These are phyloP conservation scores for Boletus tylopilopsis DNA, from an alignment of 768 basidiomycete species.

Conservation along the genomic window DNA sequence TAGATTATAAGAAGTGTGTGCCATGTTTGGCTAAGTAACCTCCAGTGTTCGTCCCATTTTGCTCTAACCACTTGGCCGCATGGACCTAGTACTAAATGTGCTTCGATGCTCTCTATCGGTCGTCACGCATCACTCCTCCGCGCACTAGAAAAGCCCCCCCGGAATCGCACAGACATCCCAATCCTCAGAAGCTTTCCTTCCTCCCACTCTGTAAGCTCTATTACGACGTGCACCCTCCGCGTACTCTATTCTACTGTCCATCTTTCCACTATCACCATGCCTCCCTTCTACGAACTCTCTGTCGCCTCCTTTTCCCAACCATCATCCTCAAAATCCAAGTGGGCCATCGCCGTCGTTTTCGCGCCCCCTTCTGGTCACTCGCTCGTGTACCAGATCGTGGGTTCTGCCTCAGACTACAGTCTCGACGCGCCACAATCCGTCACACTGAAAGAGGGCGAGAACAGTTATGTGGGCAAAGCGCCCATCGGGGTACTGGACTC, in stretches of 20 bases:
- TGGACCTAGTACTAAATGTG: constrained; percentile 14
- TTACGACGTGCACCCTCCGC: background rate
- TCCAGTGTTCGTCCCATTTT: constrained; percentile 18
- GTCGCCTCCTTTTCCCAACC: constrained; percentile 26
- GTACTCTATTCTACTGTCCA: background rate
- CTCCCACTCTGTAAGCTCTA: background rate
- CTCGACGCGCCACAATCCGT: constrained; percentile 33
- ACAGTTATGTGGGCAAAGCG: constrained; percentile 21
- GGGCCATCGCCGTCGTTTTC: constrained; percentile 28
- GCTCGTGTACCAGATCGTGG: constrained; percentile 30
- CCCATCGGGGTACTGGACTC: constrained; percentile 27
- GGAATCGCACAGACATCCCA: background rate
- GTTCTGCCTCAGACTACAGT: constrained; percentile 25
- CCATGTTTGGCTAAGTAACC: constrained; percentile 20
- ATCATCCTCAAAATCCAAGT: constrained; percentile 20
- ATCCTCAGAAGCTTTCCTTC: background rate
- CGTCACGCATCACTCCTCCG: constrained; percentile 9
- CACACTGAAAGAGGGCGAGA: constrained; percentile 29
- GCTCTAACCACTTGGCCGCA: constrained; percentile 20
- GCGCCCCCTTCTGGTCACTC: constrained; percentile 27
- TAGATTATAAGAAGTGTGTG: constrained; percentile 24
- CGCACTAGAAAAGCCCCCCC: constrained; percentile 21
- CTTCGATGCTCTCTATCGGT: constrained; percentile 13
- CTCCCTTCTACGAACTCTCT: constrained; percentile 32
- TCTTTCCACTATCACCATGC: constrained; percentile 18